Base-by-base conservation (phyloP, 768 basidiomycete species). In the Podaxis rugospora region DNA sequence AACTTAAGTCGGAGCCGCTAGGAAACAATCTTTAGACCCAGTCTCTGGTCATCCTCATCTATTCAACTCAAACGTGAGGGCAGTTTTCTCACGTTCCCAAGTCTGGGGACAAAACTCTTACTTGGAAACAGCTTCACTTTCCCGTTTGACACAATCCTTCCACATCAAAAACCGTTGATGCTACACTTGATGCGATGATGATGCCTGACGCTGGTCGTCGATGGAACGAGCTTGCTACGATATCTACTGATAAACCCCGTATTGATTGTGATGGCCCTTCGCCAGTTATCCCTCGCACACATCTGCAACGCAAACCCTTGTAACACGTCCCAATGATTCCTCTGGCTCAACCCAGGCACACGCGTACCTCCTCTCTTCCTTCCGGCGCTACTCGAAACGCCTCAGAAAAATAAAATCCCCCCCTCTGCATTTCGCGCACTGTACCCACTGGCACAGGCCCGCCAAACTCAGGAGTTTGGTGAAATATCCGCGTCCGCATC, bases 391-490 rank as follows among this genome's bases (percentile, higher is more conserved):
- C 42, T 44, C 47, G 39, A 55, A 55, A 55, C 40, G 1, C 14
- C 13, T 42, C 54, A 23, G n/a, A 10, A 18, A 13, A 16, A 55
- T 55, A 42, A 42, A 55, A 44, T 40, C 39, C 21, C 54, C 10
- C 11, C 10, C 18, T 11, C 2, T 23, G 4, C 25, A 6, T 44
- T 14, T 27, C 23, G 5, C 23, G 39, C 25, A 42, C 39, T 21
- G 16, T 39, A 55, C 54, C 54, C 36, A 55, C 54, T 55, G 39
- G 39, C 25, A 25, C 7, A 18, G 54, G 54, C 42, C 40, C 54
- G 40, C 54, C 54, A 55, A 55, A 28, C 54, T 55, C 54, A 44
- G 54, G 54, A 55, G 54, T 55, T 55, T 55, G 54, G 54, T 55
- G 18, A 55, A 13, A 23, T 21, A 39, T 21, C 42, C 40, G 54